phyloP scores from a whole-genome alignment of 768 basidiomycete genomes.

The Psilocybe azurescens region DNA sequence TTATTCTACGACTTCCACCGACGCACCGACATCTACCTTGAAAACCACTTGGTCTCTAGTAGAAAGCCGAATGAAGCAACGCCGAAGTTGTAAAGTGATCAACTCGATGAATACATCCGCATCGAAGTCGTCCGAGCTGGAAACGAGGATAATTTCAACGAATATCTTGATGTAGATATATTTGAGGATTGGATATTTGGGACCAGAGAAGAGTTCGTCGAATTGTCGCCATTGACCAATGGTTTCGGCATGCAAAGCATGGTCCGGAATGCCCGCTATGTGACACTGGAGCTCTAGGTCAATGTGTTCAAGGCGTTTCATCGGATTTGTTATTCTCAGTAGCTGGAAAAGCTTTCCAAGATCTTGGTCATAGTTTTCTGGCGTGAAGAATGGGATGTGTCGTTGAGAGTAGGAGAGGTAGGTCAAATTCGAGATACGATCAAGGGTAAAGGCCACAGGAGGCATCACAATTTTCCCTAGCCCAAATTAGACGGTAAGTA shows the following conservation, averaged over 20 bases:
- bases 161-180: neutral
- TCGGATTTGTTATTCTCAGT: neutral
- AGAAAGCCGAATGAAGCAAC: neutral
- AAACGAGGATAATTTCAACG: neutral
- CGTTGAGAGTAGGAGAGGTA: slow-evolving; percentile 6
- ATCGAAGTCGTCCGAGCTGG: neutral
- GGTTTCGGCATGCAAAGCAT: neutral
- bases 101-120: neutral
- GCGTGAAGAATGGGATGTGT: neutral
- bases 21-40: neutral
- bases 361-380: neutral
- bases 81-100: neutral
- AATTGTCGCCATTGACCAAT: neutral
- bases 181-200: neutral
- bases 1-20: neutral
- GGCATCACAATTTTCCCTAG: neutral
- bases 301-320: slow-evolving; percentile 3
- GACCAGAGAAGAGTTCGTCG: neutral
- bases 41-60: neutral
- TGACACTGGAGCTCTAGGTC: slow-evolving; percentile 3
- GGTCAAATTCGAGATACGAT: neutral
- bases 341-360: neutral
- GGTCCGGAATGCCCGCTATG: neutral
- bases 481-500: neutral
- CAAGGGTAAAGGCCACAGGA: neutral